A percentile compares a stretch with the other conserved stretches of the same genome.
Conservation (phyloP, 2,329 filamentous ascomycete species). For the Alternaria gaisen region DNA sequence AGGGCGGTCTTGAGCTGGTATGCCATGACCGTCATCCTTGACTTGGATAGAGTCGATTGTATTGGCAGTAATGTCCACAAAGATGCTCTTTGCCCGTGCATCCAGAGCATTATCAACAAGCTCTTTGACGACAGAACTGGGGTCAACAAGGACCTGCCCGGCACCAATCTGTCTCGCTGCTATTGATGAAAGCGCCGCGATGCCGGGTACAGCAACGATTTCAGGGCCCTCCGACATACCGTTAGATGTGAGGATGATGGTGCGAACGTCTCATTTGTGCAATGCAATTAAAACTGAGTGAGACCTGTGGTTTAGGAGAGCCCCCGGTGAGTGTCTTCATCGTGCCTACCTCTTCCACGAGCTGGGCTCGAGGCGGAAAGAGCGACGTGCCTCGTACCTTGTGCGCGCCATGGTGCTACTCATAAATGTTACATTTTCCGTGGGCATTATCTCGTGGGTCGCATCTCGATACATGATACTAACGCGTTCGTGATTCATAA, state of each 20-base stretch:
- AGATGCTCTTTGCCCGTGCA: conserved; percentile 71
- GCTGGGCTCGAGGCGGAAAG: conserved; percentile 18
- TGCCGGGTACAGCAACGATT: conserved; percentile 30
- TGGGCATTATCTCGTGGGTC: neutral
- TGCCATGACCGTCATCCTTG: conserved; percentile 72
- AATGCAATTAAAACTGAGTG: conserved; percentile 1
- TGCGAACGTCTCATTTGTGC: neutral
- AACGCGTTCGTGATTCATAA: neutral
- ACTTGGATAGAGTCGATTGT: conserved; percentile 75
- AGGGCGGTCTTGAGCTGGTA: conserved; percentile 68
- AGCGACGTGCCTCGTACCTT: conserved; percentile 16
- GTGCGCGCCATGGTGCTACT: neutral
- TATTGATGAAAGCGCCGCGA: conserved; percentile 53
- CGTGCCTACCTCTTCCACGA: conserved; percentile 30
- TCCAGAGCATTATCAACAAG: conserved; percentile 81
- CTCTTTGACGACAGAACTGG: conserved; percentile 74
- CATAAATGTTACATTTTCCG: neutral
- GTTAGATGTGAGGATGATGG: neutral
- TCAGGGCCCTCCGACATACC: conserved; percentile 23
- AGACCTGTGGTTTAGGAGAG: conserved; percentile 2
- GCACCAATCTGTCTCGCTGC: conserved; percentile 67
- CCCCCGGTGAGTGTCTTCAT: conserved; percentile 18
- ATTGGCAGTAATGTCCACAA: conserved; percentile 70
- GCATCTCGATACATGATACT: neutral
- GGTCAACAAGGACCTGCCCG: conserved; percentile 66